phyloP scores from a whole-genome alignment of 2,329 filamentous ascomycete genomes.

The Graphilbum sp. region DNA sequence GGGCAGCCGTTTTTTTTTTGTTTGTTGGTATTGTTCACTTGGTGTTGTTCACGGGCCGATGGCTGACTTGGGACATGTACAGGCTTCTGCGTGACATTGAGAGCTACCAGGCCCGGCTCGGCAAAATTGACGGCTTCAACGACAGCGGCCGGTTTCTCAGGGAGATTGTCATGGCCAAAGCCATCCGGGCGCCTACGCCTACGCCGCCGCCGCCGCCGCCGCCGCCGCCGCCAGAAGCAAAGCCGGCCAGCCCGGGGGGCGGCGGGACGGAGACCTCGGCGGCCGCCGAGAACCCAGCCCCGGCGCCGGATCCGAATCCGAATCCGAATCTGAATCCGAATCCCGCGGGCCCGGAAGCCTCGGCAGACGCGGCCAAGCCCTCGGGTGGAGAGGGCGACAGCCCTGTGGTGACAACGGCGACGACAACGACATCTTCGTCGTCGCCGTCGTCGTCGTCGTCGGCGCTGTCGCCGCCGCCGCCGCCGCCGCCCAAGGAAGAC shows the following conservation, averaged over 20 bases:
- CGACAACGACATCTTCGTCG: constrained; percentile 4
- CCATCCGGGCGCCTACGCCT: constrained; percentile 14
- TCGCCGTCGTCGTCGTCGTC: background rate
- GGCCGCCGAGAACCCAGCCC: no score
- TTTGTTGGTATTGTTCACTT: background rate
- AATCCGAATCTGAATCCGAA: background rate
- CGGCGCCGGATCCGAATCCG: no score
- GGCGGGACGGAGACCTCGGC: no score
- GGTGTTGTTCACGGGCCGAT: no score
- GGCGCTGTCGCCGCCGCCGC: background rate
- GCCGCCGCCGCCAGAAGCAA: background rate
- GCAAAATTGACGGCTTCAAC: constrained; percentile 64
- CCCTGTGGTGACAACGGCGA: no score
- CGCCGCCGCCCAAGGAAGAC: background rate
- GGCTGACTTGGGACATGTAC: no score
- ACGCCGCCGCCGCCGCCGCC: background rate
- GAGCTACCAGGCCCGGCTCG: constrained; percentile 51
- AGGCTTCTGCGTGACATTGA: constrained; percentile 68
- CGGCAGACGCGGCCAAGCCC: no score
- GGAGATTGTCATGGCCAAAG: constrained; percentile 46
- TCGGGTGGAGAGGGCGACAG: no score
- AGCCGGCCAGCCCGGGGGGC: no score
- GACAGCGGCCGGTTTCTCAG: constrained; percentile 56
- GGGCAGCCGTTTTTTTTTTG: background rate
- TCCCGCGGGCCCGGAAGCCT: no score